Conservation (phyloP, 495 filamentous ascomycete genomes). For the Penicillium maclennaniae region DNA sequence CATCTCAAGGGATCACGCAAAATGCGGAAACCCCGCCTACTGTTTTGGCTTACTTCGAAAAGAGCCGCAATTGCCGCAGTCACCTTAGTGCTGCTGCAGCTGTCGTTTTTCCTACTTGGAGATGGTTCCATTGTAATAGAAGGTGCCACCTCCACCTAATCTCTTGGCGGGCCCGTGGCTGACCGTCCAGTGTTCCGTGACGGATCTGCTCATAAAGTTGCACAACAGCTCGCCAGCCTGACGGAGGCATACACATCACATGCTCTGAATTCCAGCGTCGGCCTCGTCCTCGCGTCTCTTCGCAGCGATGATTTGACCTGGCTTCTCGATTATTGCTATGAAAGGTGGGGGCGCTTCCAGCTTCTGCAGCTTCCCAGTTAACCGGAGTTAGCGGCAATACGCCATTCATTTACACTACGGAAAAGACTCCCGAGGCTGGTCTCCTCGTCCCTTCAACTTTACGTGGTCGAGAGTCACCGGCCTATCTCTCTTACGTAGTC, state of each 20-base stretch:
- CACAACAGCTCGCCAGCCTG: conserved; percentile 1
- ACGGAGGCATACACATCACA: conserved; percentile 7
- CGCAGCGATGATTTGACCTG: conserved; percentile 13
- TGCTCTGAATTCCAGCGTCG: conserved; percentile 9
- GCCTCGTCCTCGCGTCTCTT: conserved; percentile 11
- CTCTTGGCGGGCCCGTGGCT: background rate
- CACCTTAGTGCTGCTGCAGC: background rate
- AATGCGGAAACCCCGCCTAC: background rate
- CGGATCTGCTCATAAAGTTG: background rate
- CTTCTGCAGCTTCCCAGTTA: background rate
- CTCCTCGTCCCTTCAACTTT: conserved; percentile 29
- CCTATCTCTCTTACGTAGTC: conserved; percentile 40
- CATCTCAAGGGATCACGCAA: too few species aligned
- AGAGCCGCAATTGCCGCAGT: background rate
- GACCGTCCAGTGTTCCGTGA: background rate
- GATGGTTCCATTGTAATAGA: background rate
- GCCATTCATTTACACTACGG: conserved; percentile 39
- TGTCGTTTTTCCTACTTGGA: background rate
- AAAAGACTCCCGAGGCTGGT: conserved; percentile 24
- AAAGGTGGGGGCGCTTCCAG: conserved; percentile 2
- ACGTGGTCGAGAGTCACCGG: conserved; percentile 38
- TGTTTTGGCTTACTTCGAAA: background rate
- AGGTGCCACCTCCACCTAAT: background rate
- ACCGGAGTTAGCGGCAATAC: conserved; percentile 16
- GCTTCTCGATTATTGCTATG: conserved; percentile 13